Percentiles rank a stretch among this genome's conserved stretches.
phyloP scores from a whole-genome alignment of 2,329 filamentous ascomycete species.

The Phoma sp. region DNA sequence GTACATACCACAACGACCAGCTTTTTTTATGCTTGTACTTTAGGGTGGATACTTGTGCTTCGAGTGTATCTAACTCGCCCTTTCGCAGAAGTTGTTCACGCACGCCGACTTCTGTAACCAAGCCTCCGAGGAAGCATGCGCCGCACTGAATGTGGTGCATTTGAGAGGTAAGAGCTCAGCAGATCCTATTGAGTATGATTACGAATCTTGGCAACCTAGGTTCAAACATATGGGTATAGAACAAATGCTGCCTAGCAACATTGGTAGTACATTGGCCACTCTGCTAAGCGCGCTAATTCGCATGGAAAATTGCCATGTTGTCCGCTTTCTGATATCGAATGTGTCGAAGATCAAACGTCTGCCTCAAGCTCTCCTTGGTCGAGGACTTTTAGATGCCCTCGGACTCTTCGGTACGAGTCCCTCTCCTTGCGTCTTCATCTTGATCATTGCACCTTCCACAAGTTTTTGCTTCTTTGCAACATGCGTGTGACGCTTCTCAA shows the following conservation, averaged over 20 bases:
- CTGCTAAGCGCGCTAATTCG: no score
- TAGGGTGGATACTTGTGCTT: background rate
- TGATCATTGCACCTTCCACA: slow-evolving; percentile 57
- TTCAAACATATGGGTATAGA: slow-evolving; percentile 9
- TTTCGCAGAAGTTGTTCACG: background rate
- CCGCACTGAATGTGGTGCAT: background rate
- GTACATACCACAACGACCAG: no score
- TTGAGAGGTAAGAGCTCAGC: background rate
- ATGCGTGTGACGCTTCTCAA: slow-evolving; percentile 59
- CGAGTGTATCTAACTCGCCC: background rate
- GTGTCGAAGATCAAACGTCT: background rate
- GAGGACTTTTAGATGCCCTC: slow-evolving; percentile 28
- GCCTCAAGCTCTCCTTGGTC: slow-evolving; percentile 14
- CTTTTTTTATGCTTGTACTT: no score
- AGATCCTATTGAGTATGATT: background rate
- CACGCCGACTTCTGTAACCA: background rate
- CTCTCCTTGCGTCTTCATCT: slow-evolving; percentile 62
- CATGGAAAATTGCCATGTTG: no score
- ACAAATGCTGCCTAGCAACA: background rate
- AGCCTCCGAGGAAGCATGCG: background rate
- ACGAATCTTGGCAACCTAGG: accelerated
- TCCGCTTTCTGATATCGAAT: no score
- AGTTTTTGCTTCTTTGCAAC: slow-evolving; percentile 58
- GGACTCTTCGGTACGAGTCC: slow-evolving; percentile 58
- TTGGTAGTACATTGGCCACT: background rate